These are phyloP conservation scores for Didymella segeticola DNA, from an alignment of 2,329 filamentous ascomycete genomes.

Conservation along the genomic window DNA sequence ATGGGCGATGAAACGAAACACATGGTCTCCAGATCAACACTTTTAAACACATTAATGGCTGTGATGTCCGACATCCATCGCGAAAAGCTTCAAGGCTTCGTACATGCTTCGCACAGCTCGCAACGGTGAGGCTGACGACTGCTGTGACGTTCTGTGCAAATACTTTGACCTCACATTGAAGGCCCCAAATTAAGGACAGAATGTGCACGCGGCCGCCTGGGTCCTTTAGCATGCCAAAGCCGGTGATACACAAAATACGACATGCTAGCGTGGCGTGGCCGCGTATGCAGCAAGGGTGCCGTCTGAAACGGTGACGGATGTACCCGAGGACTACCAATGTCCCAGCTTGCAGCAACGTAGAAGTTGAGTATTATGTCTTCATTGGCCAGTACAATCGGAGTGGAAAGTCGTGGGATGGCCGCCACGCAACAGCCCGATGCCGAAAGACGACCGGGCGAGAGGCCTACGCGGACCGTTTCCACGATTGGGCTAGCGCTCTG, in stretches of 20 bases:
- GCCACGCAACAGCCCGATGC: not conserved
- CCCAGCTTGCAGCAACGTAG: not conserved
- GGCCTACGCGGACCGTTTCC: not conserved
- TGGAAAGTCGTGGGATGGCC: not conserved
- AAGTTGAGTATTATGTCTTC: not conserved
- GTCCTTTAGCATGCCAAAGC: not conserved
- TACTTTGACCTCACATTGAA: not conserved
- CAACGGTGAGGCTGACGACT: slow-evolving; percentile 13
- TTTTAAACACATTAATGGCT: not conserved
- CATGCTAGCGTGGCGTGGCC: slow-evolving; percentile 10
- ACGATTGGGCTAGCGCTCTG: not conserved
- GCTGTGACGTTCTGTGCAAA: not conserved
- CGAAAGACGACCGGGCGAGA: not conserved
- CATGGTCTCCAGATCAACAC: not conserved
- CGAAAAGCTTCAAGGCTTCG: slow-evolving; percentile 7
- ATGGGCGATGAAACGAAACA: not conserved
- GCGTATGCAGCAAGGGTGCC: slow-evolving; percentile 11
- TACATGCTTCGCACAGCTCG: slow-evolving; percentile 7
- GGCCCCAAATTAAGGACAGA: slow-evolving; percentile 3
- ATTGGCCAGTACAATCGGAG: not conserved
- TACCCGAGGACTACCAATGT: not conserved
- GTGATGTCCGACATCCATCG: slow-evolving; percentile 1
- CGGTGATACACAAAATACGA: slow-evolving; percentile 1
- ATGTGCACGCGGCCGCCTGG: not conserved
- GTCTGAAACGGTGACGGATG: not conserved